Evolutionary conservation across 768 basidiomycete genomes (phyloP).

Genomic region (Boletus reticuloceps): DNA sequence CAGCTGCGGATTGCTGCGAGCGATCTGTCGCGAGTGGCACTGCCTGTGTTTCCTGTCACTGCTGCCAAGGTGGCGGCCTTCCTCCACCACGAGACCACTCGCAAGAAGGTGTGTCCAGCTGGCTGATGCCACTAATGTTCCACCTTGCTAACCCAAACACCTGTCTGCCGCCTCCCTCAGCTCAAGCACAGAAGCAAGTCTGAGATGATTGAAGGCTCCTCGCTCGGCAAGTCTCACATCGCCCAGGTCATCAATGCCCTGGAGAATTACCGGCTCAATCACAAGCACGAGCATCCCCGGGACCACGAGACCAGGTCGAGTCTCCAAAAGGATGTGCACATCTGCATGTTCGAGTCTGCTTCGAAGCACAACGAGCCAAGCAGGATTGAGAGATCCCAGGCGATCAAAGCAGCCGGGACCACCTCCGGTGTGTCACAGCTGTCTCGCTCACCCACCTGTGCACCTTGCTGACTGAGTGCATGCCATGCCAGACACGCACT

Average conservation of each 20-base stretch:
- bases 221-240: slow-evolving; percentile 26
- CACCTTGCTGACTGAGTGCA: not conserved
- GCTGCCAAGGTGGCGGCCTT: slow-evolving; percentile 31
- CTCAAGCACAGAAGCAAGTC: slow-evolving; percentile 11
- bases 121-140: too few relatives aligned
- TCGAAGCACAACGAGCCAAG: slow-evolving; percentile 1
- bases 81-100: slow-evolving; percentile 28
- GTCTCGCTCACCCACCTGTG: not conserved
- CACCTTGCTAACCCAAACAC: too few relatives aligned
- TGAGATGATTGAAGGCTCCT: slow-evolving; percentile 16
- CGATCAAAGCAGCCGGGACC: not conserved
- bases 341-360: not conserved
- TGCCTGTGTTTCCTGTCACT: slow-evolving; percentile 30
- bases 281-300: slow-evolving; percentile 1
- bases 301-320: not conserved
- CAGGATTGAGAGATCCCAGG: not conserved
- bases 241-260: slow-evolving; percentile 31
- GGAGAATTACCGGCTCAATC: slow-evolving; percentile 17
- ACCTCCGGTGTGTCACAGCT: not conserved
- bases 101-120: slow-evolving; percentile 24
- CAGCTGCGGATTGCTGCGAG: slow-evolving; percentile 4
- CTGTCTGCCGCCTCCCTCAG: not conserved
- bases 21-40: slow-evolving; percentile 1
- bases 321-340: not conserved
- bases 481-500: not conserved